Base-by-base conservation (phyloP, 1,284 basidiomycete species). In the Baeospora myosura region DNA sequence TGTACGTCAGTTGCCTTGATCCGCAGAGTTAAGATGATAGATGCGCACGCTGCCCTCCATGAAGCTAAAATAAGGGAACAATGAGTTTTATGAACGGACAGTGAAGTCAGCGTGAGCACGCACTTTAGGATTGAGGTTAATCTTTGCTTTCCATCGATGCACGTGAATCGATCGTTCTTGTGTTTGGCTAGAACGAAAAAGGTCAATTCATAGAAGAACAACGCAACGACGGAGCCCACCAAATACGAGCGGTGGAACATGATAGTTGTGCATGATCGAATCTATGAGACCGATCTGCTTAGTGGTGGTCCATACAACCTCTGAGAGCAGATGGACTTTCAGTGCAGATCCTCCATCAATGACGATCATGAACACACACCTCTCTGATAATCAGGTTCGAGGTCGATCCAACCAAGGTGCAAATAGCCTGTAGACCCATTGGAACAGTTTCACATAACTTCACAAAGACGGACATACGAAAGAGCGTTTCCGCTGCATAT, bases 81-180 rank as follows among this genome's bases (percentile, higher is more conserved):
- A 38, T 21, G 5, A 38, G 22, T n/a, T 17, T 12, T 10, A n/a
- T 10, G n/a, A 5, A 21, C 12, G 3, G 12, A 21, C 10, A 12
- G 18, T 12, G 6, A 38, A 21, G 22, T 22, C 28, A 30, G 28
- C n/a, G n/a, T n/a, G n/a, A n/a, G n/a, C n/a, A 38, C 17, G 18
- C 18, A 38, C 36, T 23, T 38, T 5, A 8, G 17, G 21, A 38
- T 25, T 8, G 36, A 21, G 12, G 18, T 38, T 5, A 38, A n/a
- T 23, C 36, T 21, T 25, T 38, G 36, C 23, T 38, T 38, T 25
- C 36, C 36, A 24, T 38, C 36, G 4, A 38, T 38, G 36, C 36
- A 38, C 12, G 18, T 25, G 22, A 35, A 35, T 35, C 26, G 12
- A 7, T 18, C 7, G 32, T 33, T 33, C 32, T 33, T 7, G 18